phyloP scores from a whole-genome alignment of 2,329 filamentous ascomycete species.

The Colletotrichum spaethianum region DNA sequence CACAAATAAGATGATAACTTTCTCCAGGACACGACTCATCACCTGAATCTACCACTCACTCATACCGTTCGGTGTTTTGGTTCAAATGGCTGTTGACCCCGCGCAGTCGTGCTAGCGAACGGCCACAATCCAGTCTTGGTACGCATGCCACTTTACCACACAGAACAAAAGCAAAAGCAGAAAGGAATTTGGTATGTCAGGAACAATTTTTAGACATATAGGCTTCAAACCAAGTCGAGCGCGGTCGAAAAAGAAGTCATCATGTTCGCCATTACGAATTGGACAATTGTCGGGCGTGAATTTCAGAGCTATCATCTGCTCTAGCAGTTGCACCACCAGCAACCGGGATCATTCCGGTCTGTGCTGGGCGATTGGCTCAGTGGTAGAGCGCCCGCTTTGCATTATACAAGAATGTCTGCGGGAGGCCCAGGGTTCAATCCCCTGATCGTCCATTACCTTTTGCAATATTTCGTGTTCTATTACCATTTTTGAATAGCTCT shows the following conservation, averaged over 20 bases:
- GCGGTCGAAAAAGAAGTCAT: not conserved
- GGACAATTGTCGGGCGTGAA: not conserved
- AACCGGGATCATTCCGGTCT: not conserved
- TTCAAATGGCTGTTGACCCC: not conserved
- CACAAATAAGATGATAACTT: not conserved
- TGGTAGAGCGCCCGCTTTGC: constrained; percentile 28
- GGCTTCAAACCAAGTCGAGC: too few species aligned
- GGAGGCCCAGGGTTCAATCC: constrained; percentile 29
- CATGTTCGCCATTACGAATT: not conserved
- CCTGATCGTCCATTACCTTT: constrained; percentile 19
- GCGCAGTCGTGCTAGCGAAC: not conserved
- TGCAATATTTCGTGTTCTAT: not conserved
- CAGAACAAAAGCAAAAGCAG: not conserved
- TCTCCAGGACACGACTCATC: not conserved
- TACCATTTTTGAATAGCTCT: too few species aligned
- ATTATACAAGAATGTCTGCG: not conserved
- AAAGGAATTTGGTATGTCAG: not conserved
- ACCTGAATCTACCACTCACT: not conserved
- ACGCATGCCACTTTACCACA: not conserved
- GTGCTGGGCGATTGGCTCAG: constrained; percentile 6
- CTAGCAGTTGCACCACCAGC: not conserved
- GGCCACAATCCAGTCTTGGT: not conserved
- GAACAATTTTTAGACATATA: not conserved
- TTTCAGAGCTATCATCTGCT: not conserved
- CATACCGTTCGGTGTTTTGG: not conserved